Conservation (phyloP, 306 rosid species). For the Prunus mongolica region DNA sequence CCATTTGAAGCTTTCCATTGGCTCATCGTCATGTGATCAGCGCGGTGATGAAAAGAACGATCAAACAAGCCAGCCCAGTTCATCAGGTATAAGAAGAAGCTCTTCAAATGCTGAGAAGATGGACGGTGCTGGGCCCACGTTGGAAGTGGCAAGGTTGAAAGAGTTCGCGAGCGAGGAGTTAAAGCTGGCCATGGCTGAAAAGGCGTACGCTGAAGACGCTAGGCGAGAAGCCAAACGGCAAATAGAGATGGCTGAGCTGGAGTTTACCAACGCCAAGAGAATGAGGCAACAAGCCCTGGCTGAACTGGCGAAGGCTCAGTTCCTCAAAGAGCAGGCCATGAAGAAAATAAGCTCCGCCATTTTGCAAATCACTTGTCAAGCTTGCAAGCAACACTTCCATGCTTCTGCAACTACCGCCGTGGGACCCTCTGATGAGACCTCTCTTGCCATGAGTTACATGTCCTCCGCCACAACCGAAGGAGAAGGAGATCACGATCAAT, state of each 20-base stretch:
- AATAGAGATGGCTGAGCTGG: constrained; percentile 72
- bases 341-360: constrained; percentile 66
- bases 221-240: constrained; percentile 73
- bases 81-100: neutral
- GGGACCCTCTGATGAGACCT: constrained; percentile 61
- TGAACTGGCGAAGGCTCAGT: constrained; percentile 66
- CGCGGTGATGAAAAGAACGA: neutral
- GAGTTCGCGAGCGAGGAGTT: constrained; percentile 47
- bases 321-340: constrained; percentile 68
- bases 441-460: constrained; percentile 75
- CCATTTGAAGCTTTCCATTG: constrained; percentile 73
- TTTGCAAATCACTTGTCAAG: constrained; percentile 78
- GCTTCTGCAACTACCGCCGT: constrained; percentile 12
- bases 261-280: constrained; percentile 73
- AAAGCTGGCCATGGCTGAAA: constrained; percentile 66
- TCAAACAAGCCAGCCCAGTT: neutral
- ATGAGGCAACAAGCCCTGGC: constrained; percentile 79
- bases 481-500: constrained; percentile 41
- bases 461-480: constrained; percentile 85
- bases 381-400: constrained; percentile 73
- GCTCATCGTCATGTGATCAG: constrained; percentile 10
- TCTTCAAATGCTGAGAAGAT: constrained; percentile 1
- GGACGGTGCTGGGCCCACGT: constrained; percentile 9
- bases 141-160: constrained; percentile 39
- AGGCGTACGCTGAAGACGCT: constrained; percentile 74